Base-by-base conservation (phyloP, 2,329 filamentous ascomycete genomes). In the Aspergillus novofumigatus region DNA sequence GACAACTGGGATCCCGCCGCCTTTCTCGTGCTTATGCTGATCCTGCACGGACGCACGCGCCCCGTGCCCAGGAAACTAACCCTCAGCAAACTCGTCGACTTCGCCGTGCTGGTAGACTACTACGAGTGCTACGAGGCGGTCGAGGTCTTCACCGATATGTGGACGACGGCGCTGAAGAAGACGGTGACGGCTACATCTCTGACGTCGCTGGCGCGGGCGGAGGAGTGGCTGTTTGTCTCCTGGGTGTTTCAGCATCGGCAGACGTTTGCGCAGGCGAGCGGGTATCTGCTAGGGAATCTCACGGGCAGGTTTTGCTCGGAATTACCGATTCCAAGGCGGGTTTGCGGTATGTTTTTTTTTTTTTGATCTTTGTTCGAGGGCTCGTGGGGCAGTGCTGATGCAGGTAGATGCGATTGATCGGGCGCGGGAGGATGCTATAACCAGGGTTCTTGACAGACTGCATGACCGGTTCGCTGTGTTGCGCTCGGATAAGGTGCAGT, bases 81-180 rank as follows among this genome's bases (percentile, higher is more conserved):
- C 1, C 11, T 25, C 2, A 11, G 20, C 0, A 21, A 11, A 4
- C 10, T 64, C 20, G 52, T 42, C 0, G 52, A 67, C 23, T 29
- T 66, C 6, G 59, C 64, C 3, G 11, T 57, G 1, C 47, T 68
- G 10, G 56, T 60, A 1, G 66, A 67, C 44, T 65, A 66, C n/a
- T 66, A 64, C 23, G 35, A 60, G 3, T 65, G 63, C 45, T 54
- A 59, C 23, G 62, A 65, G 42, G 60, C 48, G 17, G 53, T 62
- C 4, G 53, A 59, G 20, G 29, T 62, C 2, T 58, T 64, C 26
- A 26, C 51, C 3, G 49, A 59, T 26, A 53, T 55, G 17, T 69
- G 66, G 66, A 55, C 63, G 17, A 3, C n/a, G 4, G 38, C 2
- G 2, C 1, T 56, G 3, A 14, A 45, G 21, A 3, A 25, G 38